Evolutionary conservation across 208 protist genomes (phyloP).

Genomic region (Leishmania arabica): DNA sequence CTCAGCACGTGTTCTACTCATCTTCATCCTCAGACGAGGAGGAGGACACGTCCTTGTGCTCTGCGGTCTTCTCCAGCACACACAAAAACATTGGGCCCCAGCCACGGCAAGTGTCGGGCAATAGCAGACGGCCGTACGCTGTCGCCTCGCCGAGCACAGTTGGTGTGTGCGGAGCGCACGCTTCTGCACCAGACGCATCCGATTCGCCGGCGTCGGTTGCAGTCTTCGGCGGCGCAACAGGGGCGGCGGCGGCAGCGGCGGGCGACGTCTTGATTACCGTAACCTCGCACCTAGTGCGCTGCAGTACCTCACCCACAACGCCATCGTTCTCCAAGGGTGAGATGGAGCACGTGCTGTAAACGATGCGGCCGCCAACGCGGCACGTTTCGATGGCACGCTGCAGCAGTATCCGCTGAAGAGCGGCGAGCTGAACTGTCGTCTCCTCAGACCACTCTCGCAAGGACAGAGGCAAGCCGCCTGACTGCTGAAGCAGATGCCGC

Average conservation of each 20-base stretch:
- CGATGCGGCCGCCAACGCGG: conserved; percentile 69
- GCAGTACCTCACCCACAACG: conserved; percentile 71
- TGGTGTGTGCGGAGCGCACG: background rate
- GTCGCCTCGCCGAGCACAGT: conserved; percentile 64
- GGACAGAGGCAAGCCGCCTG: conserved; percentile 35
- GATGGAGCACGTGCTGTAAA: conserved; percentile 94
- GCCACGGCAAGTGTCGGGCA: conserved; percentile 63
- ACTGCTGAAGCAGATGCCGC: conserved; percentile 87
- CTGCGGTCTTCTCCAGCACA: conserved; percentile 64
- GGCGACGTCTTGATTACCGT: conserved; percentile 30
- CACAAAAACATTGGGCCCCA: conserved; percentile 81
- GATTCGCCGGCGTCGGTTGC: background rate
- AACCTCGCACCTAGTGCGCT: conserved; percentile 59
- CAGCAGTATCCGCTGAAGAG: conserved; percentile 69
- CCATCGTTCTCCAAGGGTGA: conserved; percentile 89
- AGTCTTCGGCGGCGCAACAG: background rate
- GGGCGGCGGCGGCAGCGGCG: background rate
- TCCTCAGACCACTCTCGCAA: conserved; percentile 53
- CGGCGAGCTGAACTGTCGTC: conserved; percentile 39
- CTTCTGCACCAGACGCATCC: background rate
- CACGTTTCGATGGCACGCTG: conserved; percentile 81
- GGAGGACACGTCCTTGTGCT: conserved; percentile 29
- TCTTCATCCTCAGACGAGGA: conserved; percentile 23
- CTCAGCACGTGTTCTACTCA: background rate
- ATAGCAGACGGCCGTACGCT: conserved; percentile 61